A percentile compares a stretch with the other conserved stretches of the same genome.
phyloP scores from a whole-genome alignment of 2,329 filamentous ascomycete genomes.

The Colletotrichum sp. region DNA sequence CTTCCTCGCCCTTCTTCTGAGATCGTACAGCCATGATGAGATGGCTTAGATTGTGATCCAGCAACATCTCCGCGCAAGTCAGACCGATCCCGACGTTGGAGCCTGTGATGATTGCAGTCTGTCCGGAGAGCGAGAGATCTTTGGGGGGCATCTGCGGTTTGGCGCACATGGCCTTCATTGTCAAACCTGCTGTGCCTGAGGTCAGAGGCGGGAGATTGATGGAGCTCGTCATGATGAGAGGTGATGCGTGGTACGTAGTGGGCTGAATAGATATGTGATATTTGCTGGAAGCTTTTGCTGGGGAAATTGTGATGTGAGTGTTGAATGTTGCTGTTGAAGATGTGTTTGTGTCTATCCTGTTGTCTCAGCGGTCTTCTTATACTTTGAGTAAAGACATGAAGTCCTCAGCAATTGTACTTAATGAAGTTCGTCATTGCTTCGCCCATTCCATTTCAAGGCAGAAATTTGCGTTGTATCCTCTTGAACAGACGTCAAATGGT shows the following conservation, averaged over 20 bases:
- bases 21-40: constrained; percentile 54
- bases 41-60: constrained; percentile 37
- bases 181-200: background rate
- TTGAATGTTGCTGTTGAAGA: background rate
- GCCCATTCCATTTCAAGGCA: background rate
- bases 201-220: background rate
- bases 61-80: constrained; percentile 44
- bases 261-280: background rate
- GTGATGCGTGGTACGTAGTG: background rate
- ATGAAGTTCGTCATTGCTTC: background rate
- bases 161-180: constrained; percentile 27
- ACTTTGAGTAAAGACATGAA: background rate
- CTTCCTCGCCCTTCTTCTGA: constrained; percentile 43
- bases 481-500: background rate
- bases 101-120: constrained; percentile 53
- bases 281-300: background rate
- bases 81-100: constrained; percentile 53
- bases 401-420: background rate
- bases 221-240: constrained; percentile 6
- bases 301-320: background rate
- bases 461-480: fast-evolving
- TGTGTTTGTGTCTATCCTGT: background rate
- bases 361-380: background rate
- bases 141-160: constrained; percentile 24
- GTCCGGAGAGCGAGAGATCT: constrained; percentile 30